Base-by-base conservation (phyloP, 176 grass and related monocot genomes). In the Canna indica region DNA sequence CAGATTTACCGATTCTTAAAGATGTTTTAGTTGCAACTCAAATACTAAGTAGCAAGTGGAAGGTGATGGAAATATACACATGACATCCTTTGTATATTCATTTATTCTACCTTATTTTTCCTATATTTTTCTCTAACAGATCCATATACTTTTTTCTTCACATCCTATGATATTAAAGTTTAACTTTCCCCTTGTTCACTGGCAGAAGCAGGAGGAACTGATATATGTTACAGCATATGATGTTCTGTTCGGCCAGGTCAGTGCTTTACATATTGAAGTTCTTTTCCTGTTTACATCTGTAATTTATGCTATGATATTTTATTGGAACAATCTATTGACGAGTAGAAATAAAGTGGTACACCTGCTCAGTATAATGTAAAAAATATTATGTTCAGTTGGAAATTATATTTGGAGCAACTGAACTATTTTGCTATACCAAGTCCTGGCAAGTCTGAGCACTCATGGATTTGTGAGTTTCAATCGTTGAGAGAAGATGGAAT, bases 161-260 rank as follows among this genome's bases (percentile, higher is more conserved):
- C 60, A 60, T 42, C 27, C 9, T 57, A 59, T 29, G 14, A 11
- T 64, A 7, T 12, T 58, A 30, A 48, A 77, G 7, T 69, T 56
- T 52, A n/a, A n/a, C 31, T 39, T 42, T 42, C 5, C n/a, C n/a
- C n/a, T 14, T 75, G 63, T 67, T 45, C 53, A 32, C 53, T 71
- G 80, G 72, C 82, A 97, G 86, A 92, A 80, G 85, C 94, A 92
- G 52, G 84, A 87, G 39, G 94, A 92, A 63, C 80, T 97, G 70
- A 77, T 93, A 17, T 84, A 72, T 67, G 81, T 97, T 54, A 90
- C 86, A 60, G 46, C 81, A 29, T 97, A 97, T 7, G 94, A 93
- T 77, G 83, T 93, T 77, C 83, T 93, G 29, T 92, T 97, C 70
- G 89, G 94, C 64, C 86, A 93, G 89, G 94, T 97, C 58, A 73